Conservation (phyloP, 768 basidiomycete species). For the Imleria badia region DNA sequence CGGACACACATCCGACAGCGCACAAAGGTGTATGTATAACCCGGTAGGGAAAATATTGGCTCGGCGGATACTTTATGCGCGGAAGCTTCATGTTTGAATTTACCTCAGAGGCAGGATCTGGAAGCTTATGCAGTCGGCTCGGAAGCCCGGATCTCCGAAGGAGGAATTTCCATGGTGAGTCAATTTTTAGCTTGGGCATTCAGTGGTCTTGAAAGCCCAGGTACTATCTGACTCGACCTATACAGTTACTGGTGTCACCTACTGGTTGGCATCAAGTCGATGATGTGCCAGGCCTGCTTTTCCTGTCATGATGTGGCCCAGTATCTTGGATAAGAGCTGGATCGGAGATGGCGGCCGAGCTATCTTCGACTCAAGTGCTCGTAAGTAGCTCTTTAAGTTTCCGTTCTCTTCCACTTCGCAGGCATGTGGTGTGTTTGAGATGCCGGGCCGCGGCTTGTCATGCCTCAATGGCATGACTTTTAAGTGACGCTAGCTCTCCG, state of each 20-base stretch:
- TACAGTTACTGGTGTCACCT: neutral
- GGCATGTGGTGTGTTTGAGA: neutral
- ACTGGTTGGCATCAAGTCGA: neutral
- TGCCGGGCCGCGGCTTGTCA: neutral
- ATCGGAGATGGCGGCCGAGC: conserved; percentile 13
- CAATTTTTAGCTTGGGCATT: neutral
- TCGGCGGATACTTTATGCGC: neutral
- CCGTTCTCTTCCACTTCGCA: neutral
- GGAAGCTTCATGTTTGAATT: neutral
- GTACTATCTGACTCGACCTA: neutral
- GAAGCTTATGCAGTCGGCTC: neutral
- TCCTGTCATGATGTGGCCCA: too few relatives aligned
- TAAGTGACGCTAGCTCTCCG: conserved; percentile 3
- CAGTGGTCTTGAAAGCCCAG: neutral
- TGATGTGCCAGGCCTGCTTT: neutral
- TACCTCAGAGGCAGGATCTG: neutral
- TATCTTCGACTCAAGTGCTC: neutral
- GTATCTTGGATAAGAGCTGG: neutral
- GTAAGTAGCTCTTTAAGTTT: neutral
- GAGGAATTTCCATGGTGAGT: neutral
- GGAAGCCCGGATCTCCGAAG: neutral
- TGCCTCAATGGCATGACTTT: neutral
- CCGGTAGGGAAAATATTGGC: neutral
- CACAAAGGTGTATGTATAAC: too few relatives aligned
- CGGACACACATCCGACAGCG: too few relatives aligned